phyloP scores from a whole-genome alignment of 108 stramenopile species.

The Cyclotella choctawhatcheeana region DNA sequence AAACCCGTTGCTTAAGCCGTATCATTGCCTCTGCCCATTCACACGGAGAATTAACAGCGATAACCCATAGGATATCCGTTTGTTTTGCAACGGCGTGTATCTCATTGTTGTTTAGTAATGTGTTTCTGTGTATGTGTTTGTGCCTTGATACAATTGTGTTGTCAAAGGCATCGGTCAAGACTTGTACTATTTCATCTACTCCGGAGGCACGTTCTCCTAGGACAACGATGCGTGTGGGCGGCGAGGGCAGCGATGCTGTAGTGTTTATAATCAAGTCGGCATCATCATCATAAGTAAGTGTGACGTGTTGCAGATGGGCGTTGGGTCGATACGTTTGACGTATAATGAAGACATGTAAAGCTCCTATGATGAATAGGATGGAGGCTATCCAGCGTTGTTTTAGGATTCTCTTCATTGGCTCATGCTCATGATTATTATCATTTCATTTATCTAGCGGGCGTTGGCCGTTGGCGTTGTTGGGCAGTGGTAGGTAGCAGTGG shows the following conservation, averaged over 20 bases:
- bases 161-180: conserved; percentile 37
- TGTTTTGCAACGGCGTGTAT: conserved; percentile 17
- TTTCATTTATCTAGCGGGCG: too few relatives aligned
- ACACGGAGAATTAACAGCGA: conserved; percentile 46
- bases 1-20: background rate
- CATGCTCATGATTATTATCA: too few relatives aligned
- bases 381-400: conserved; percentile 13
- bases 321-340: conserved; percentile 1
- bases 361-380: conserved; percentile 15
- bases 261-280: background rate
- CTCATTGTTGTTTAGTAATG: conserved; percentile 21
- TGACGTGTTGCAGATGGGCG: background rate
- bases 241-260: conserved; percentile 3
- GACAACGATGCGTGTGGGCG: conserved; percentile 37
- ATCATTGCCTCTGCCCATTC: conserved; percentile 54
- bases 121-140: conserved; percentile 2
- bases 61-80: conserved; percentile 45
- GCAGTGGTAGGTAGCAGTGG: too few relatives aligned
- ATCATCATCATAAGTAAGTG: background rate
- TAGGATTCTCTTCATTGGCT: conserved; percentile 14
- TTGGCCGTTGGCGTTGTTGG: too few relatives aligned
- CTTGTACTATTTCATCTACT: conserved; percentile 5
- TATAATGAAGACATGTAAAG: conserved; percentile 17
- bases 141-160: background rate
- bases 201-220: conserved; percentile 41